Base-by-base conservation (phyloP, 31 red algal species). In the Odonthalia washingtoniensis region DNA sequence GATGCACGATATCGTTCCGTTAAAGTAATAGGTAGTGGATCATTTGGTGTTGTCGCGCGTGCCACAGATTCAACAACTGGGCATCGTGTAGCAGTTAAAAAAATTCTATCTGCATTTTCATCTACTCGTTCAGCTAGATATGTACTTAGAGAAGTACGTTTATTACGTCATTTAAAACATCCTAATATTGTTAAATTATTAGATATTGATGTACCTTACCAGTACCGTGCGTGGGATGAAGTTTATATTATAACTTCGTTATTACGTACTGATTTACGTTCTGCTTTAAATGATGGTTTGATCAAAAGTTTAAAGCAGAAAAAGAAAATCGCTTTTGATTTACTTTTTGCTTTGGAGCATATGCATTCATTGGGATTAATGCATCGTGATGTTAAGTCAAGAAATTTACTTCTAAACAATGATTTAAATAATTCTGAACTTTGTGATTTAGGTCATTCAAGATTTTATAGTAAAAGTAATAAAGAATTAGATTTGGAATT, bases 331-430 rank as follows among this genome's bases (percentile, higher is more conserved):
- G 82, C 83, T 18, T 95, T 90, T 86, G 84, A 95, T 53, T 40
- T 95, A 72, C 85, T 98, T 36, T 73, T 41, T n/a, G 96, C 96
- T 70, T 64, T 98, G 43, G 75, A 87, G 60, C 88, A 98, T 75
- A 78, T 96, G 79, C 95, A 96, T 65, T 30, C 89, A 2, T 84
- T 75, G 21, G 88, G 91, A 37, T 74, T 98, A 26, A 88, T 92
- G 82, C 96, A 98, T 81, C 88, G 96, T 30, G 96, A 98, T 60
- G 66, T 98, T 36, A 98, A 98, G 85, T 85, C 93, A 43, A 72
- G 78, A 41, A 98, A 98, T 42, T 35, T 83, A 2, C 45, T 98
- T 14, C 89, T 98, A 1, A 60, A 91, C 24, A 81, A 95, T 69
- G 62, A 89, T 18, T 68, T 84, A 32, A 68, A 64, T 21, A 86